Base-by-base conservation (phyloP, 768 basidiomycete genomes). In the Pisolithus sp. region DNA sequence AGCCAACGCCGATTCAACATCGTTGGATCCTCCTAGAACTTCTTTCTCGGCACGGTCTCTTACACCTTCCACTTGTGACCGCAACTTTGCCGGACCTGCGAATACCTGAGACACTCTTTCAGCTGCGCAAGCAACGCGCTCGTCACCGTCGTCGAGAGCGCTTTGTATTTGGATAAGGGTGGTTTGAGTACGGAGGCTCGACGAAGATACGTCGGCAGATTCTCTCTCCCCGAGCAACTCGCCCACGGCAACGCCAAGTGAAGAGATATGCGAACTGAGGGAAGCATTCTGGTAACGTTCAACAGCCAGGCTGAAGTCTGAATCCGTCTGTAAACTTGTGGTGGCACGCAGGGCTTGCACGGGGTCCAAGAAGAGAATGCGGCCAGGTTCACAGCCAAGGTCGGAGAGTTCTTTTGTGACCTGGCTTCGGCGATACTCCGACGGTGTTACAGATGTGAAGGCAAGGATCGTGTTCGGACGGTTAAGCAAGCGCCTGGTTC, bases 251-350 rank as follows among this genome's bases (percentile, higher is more conserved):
- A 67, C 52, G 3, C 74, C 72, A 31, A 87, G 55, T 21, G 68
- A 60, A 7, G 83, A 76, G 24, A 89, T 64, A n/a, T 74, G 71
- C 18, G 87, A 89, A 7, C 71, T 76, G 21, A 78, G 61, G 52
- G 78, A 81, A 8, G 81, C 76, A 54, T 80, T 76, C 59, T 87
- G 85, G 64, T 81, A 90, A 52, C 69, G 72, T 53, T 87, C 82
- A 13, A 89, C 73, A 30, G 78, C 74, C 3, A 71, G 57, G 13
- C 78, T 55, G 1, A 79, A 79, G 4, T 65, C 66, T 1, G 77
- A 71, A 40, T 78, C 67, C 8, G 71, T 57, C 53, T 71, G 75
- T 31, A 90, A 67, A 23, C 70, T 57, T 30, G 67, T 67, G 6
- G 85, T 70, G 3, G 83, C 86, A 1, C 65, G 62, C 10, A 82